A percentile compares a stretch with the other conserved stretches of the same genome.
Conservation (phyloP, 495 filamentous ascomycete genomes). For the Oleoguttula mirabilis region DNA sequence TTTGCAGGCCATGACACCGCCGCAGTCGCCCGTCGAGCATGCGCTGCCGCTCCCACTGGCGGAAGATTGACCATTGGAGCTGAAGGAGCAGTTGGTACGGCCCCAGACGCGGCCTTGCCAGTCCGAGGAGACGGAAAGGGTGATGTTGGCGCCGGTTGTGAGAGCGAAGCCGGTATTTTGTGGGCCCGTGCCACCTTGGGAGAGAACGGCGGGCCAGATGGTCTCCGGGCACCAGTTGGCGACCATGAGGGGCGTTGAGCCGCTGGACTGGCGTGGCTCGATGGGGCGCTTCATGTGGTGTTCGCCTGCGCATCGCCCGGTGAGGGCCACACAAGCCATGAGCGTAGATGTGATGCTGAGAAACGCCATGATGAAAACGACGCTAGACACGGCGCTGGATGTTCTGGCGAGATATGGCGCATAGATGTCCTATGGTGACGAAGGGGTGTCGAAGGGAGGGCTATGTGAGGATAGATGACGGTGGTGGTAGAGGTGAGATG, state of each 20-base stretch:
- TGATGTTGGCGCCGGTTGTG: conserved; percentile 34
- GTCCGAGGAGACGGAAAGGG: conserved; percentile 47
- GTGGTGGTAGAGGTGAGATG: no score
- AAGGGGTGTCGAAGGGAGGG: no score
- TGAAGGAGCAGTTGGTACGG: conserved; percentile 68
- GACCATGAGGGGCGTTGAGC: conserved; percentile 30
- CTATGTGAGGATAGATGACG: no score
- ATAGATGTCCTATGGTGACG: no score
- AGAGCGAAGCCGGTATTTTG: conserved; percentile 52
- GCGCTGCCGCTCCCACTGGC: conserved; percentile 37
- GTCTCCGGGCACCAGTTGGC: conserved; percentile 55
- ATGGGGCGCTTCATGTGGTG: conserved; percentile 17
- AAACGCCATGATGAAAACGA: no score
- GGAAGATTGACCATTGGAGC: conserved; percentile 42
- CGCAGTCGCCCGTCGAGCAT: conserved; percentile 67
- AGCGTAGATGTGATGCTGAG: not conserved
- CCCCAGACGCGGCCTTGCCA: conserved; percentile 78
- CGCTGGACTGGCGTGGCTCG: conserved; percentile 9
- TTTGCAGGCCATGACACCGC: conserved; percentile 50
- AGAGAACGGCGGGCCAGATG: conserved; percentile 60
- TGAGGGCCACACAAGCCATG: not conserved
- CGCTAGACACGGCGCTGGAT: no score
- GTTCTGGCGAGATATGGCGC: no score
- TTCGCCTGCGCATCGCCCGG: not conserved
- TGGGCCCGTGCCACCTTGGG: conserved; percentile 53